Evolutionary conservation across 2,329 filamentous ascomycete genomes (phyloP).

Genomic region (Botrytis fragariae): DNA sequence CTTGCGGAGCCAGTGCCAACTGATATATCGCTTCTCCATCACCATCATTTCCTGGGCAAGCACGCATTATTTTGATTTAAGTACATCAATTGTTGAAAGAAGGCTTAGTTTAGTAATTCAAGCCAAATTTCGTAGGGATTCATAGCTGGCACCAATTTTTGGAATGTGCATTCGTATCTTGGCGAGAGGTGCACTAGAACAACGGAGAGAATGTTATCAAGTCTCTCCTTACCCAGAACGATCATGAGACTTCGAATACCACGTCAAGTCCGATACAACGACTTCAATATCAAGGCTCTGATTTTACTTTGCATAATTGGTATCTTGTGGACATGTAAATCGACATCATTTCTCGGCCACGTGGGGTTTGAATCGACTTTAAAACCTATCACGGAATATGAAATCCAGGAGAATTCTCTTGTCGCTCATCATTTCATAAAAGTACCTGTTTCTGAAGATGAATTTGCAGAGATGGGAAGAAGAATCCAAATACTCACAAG

Average conservation of each 20-base stretch:
- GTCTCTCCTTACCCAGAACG: neutral
- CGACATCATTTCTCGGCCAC: neutral
- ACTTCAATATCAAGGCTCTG: neutral
- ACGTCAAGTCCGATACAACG: neutral
- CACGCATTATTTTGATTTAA: neutral
- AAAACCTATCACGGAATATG: neutral
- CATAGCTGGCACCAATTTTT: neutral
- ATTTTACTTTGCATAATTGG: neutral
- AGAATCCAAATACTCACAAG: neutral
- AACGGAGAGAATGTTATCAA: neutral
- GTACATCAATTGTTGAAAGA: neutral
- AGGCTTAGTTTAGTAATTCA: neutral
- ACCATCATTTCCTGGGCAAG: neutral
- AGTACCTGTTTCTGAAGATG: neutral
- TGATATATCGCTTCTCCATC: neutral
- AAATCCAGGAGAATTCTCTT: neutral
- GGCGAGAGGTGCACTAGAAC: neutral
- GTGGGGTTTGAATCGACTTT: neutral
- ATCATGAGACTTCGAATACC: neutral
- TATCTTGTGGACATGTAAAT: neutral
- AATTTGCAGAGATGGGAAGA: neutral
- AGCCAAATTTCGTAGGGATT: neutral
- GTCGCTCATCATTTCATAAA: constrained; percentile 1
- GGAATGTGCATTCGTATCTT: neutral
- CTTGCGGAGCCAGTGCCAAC: neutral